Base-by-base conservation (phyloP, 1,284 basidiomycete species). In the Cerrena zonata region DNA sequence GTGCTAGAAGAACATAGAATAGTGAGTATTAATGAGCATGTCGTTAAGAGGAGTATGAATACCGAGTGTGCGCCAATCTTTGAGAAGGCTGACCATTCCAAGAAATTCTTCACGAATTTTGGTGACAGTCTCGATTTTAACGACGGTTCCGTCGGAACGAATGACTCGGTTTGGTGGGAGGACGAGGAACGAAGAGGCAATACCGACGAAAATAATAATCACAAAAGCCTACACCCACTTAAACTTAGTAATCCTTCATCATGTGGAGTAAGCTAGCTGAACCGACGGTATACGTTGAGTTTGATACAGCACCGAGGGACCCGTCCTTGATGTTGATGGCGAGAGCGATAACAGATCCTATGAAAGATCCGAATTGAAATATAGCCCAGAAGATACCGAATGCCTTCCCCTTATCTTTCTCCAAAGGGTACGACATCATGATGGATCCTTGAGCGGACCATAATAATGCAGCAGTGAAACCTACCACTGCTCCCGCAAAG, bases 341-440 rank as follows among this genome's bases (percentile, higher is more conserved):
- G 36, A 80, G 65, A 18, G 76, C 69, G 53, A 80, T n/a, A n/a
- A n/a, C n/a, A 1, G 72, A 67, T 12, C 78, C 79, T 30, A 80
- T 70, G 36, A 78, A 72, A 19, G 73, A 73, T 34, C 78, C 74
- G 44, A 74, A 63, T 56, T 79, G 77, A 70, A 80, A 79, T 59
- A 78, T 73, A n/a, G n/a, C n/a, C n/a, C n/a, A n/a, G n/a, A n/a
- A n/a, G n/a, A n/a, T 55, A 15, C 69, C 70, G 55, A 72, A 74
- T 11, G 71, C 60, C 41, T 65, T 67, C 5, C 70, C 63, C 61
- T 84, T 80, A 60, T 86, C 70, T 54, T 82, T 75, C 53, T 84
- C 73, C 51, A 78, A 69, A 49, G 65, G 65, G 48, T 67, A 85
- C 80, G 52, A 78, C 73, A 82, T 72, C 73, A 80, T 81, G 50